Conservation (phyloP, 352 stramenopile species). For the Pythium aristosporum region DNA sequence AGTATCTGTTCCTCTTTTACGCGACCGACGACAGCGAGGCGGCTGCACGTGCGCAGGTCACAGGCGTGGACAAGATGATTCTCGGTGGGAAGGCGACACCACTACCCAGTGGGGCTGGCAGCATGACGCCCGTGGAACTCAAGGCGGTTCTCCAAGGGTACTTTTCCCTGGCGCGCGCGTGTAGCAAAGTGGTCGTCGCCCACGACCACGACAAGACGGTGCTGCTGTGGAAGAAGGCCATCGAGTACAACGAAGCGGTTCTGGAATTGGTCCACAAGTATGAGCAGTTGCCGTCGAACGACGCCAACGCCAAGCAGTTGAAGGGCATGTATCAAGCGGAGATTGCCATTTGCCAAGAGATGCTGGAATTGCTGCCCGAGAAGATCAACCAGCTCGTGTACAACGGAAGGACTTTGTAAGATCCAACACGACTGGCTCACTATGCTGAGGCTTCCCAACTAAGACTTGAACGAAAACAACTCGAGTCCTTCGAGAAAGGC, state of each 20-base stretch:
- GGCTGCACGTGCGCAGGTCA: slow-evolving; percentile 18
- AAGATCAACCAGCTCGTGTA: slow-evolving; percentile 83
- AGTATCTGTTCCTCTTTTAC: slow-evolving; percentile 74
- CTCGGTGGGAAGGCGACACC: slow-evolving; percentile 33
- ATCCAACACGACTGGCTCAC: background rate
- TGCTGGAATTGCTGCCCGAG: slow-evolving; percentile 61
- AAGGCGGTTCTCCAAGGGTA: slow-evolving; percentile 50
- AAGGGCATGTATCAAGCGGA: slow-evolving; percentile 47
- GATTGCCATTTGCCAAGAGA: slow-evolving; percentile 59
- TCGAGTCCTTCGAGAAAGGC: slow-evolving; percentile 11
- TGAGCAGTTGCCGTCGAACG: slow-evolving; percentile 23
- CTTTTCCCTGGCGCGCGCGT: slow-evolving; percentile 62
- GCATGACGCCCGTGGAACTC: slow-evolving; percentile 39
- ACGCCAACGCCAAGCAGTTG: slow-evolving; percentile 27
- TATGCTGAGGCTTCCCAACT: no score
- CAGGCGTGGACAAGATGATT: slow-evolving; percentile 29
- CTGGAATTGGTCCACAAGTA: slow-evolving; percentile 43
- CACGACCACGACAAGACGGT: slow-evolving; percentile 52
- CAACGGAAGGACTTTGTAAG: slow-evolving; percentile 51
- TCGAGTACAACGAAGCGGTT: slow-evolving; percentile 52
- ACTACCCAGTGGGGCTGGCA: slow-evolving; percentile 19
- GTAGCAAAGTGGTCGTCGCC: slow-evolving; percentile 50
- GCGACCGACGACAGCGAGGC: slow-evolving; percentile 8
- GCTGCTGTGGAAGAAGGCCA: slow-evolving; percentile 53
- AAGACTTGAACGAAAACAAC: background rate